Base-by-base conservation (phyloP, 805 yeast genomes). In the Kluyveromyces wickerhamii region DNA sequence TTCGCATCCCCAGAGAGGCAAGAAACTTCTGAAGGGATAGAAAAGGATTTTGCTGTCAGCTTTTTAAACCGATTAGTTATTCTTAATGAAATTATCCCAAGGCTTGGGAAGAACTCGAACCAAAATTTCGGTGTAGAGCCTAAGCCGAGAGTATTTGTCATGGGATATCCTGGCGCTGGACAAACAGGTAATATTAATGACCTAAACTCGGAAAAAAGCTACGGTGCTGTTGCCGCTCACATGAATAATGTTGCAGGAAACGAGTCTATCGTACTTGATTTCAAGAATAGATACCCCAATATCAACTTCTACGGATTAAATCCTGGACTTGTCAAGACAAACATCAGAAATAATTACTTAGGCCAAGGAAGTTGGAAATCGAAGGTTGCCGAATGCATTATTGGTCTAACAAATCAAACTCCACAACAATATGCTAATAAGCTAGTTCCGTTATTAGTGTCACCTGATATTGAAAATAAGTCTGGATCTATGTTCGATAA, bases 181-280 rank as follows among this genome's bases (percentile, higher is more conserved):
- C 37, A 55, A 28, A 8, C 53, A 25, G 69, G 69, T 7, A 39
- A 47, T 7, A 44, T 52, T 19, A 57, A 57, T 9, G 65, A 65
- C 41, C 37, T 63, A 32, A 64, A 64, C 34, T 51, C 54, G 10
- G 65, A 59, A 10, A 37, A 38, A 21, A 38, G 44, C 14, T 65
- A 65, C 43, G 45, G 48, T 7, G 47, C 48, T 8, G 24, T 40
- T 21, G 36, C 32, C 6, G 55, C 65, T 3, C 69, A 65, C 37
- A 52, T 56, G 60, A 62, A 49, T 32, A 64, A 69, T 0, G 67
- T 65, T n/a, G 68, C 68, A 2, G 66, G 65, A 1, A 65, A 65
- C 37, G 69, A 65, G 39, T 49, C 62, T 1, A 38, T 64, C 16
- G 66, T 63, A 2, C 25, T 43, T 7, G 47, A 50, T 31, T 40